A percentile compares a stretch with the other conserved stretches of the same genome.
phyloP scores from a whole-genome alignment of 2,329 filamentous ascomycete genomes.

The Fusarium sp. region DNA sequence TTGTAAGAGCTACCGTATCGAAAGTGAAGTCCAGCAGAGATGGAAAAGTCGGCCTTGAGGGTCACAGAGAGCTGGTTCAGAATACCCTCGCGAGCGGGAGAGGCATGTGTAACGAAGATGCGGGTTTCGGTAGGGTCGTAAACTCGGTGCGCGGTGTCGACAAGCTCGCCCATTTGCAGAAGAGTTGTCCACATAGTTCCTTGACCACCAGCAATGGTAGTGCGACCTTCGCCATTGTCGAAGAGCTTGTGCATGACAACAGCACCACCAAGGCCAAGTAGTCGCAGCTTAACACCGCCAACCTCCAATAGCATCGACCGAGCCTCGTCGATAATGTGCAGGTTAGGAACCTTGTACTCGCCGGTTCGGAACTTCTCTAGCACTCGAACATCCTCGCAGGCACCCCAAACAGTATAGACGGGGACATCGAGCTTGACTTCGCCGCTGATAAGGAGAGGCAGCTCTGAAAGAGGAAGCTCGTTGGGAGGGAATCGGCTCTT shows the following conservation, averaged over 20 bases:
- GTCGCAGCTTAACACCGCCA: conserved; percentile 93
- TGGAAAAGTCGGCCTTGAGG: conserved; percentile 97
- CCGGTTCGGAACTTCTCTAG: conserved; percentile 97
- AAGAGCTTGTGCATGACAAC: conserved; percentile 99
- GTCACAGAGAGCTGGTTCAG: conserved; percentile 98
- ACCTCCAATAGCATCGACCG: conserved; percentile 95
- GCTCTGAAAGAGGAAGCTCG: conserved; percentile 92
- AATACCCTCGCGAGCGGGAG: conserved; percentile 94
- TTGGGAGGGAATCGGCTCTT: conserved; percentile 87
- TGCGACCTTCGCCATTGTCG: conserved; percentile 97
- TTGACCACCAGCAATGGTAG: conserved; percentile 97
- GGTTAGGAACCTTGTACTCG: conserved; percentile 97
- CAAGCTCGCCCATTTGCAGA: conserved; percentile 96
- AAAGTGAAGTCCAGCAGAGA: conserved; percentile 98
- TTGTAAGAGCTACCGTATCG: conserved; percentile 99
- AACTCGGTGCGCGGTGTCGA: conserved; percentile 97
- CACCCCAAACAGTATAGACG: conserved; percentile 99
- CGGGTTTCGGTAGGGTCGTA: conserved; percentile 98
- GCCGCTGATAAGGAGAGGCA: conserved; percentile 89
- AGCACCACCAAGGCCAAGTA: conserved; percentile 93
- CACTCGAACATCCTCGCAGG: conserved; percentile 97
- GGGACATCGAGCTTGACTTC: conserved; percentile 93
- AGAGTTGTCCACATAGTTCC: conserved; percentile 99
- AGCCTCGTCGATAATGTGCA: conserved; percentile 98
- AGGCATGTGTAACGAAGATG: conserved; percentile 96